These are phyloP conservation scores for Rehmannia glutinosa DNA, from an alignment of 257 asterid species.

Conservation along the genomic window DNA sequence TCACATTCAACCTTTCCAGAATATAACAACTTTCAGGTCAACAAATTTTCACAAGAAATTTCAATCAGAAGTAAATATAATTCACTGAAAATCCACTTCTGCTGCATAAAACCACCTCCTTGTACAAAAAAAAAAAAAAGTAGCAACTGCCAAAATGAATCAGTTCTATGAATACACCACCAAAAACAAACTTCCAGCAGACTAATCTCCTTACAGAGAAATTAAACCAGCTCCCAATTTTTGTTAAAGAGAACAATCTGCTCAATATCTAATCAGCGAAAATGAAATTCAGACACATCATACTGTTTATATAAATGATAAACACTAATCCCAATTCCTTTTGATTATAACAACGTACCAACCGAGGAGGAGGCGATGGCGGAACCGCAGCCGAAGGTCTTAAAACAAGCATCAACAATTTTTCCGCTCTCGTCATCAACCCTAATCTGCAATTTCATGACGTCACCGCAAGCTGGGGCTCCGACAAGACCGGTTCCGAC, in stretches of 20 bases:
- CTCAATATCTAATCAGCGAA: neutral
- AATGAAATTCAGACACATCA: neutral
- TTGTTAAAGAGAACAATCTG: neutral
- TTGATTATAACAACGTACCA: constrained; percentile 37
- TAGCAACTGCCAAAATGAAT: neutral
- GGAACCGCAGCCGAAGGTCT: constrained; percentile 94
- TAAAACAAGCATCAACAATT: constrained; percentile 83
- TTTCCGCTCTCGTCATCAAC: constrained; percentile 77
- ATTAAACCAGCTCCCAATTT: neutral
- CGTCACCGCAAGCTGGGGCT: constrained; percentile 98
- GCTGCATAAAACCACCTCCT: neutral
- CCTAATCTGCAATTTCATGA: constrained; percentile 86
- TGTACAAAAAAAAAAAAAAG: neutral
- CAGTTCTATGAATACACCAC: neutral
- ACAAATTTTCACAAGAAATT: neutral
- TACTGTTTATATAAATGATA: neutral
- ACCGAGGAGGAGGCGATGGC: constrained; percentile 95
- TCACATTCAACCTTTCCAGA: neutral
- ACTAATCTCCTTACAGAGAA: neutral
- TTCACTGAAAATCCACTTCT: neutral
- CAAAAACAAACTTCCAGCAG: constrained; percentile 1
- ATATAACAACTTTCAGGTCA: neutral
- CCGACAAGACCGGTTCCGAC: constrained; percentile 94
- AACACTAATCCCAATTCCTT: neutral
- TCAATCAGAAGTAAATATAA: neutral